Base-by-base conservation (phyloP, 768 basidiomycete species). In the Leucocoprinus leucothites region DNA sequence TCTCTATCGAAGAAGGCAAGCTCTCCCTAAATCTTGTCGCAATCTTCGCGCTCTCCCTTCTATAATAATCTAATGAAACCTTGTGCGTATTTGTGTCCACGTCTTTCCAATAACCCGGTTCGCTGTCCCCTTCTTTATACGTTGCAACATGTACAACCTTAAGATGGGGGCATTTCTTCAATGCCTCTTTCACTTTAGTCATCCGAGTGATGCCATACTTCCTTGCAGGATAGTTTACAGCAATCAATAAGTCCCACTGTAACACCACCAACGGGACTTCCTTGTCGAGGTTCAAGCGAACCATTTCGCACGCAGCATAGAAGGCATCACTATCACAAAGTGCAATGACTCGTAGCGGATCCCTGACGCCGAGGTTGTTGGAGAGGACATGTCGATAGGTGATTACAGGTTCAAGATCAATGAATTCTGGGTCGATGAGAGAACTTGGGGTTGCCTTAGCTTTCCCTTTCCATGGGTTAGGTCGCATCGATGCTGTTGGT, bases 211-310 rank as follows among this genome's bases (percentile, higher is more conserved):
- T 95, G 3, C 95, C 96, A 65, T 81, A 98, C 64, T 84, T 85
- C 59, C 97, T 82, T 0, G 97, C 96, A 3, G 94, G 87, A 65
- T 99, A 98, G 70, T 95, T 98, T 59, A 98, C 89, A 0, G 97
- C 97, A 56, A 99, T 98, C 51, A 95, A 66, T 14, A 83, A 76
- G 43, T 89, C 82, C 94, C 94, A 95, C 60, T 96, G 94, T 42
- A 87, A 78, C 5, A 94, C 92, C 4, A 92, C 90, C 9, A 95
- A 75, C 0, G 93, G 92, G 1, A 65, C 76, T 16, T 78, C 76
- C 40, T 79, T 77, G 43, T 73, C 71, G 2, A 91, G 73, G 0
- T 81, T 82, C 0, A 96, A 80, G 25, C 94, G 78, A 51, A 91
- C 80, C 71, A 87, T 89, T 69, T 97, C 95, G 72, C 91, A 95